phyloP scores from a whole-genome alignment of 148 eudicot species.

The Persicaria maculosa region DNA sequence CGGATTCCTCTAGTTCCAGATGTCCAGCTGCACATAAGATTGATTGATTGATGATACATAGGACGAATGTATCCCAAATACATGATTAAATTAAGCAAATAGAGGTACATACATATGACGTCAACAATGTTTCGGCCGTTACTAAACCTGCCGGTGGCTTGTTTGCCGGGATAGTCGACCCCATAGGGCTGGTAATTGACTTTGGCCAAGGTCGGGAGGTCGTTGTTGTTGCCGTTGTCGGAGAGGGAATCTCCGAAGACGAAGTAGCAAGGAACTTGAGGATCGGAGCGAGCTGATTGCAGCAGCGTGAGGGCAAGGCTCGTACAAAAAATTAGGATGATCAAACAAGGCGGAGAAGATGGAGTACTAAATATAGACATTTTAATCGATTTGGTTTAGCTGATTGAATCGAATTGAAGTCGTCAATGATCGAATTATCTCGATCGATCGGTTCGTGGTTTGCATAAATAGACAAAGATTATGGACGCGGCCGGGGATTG shows the following conservation, averaged over 20 bases:
- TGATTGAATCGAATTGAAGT: background rate
- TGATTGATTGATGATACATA: background rate
- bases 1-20: slow-evolving; percentile 7
- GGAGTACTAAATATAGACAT: background rate
- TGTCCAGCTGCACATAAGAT: background rate
- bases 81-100: background rate
- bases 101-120: background rate
- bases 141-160: slow-evolving; percentile 34
- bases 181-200: slow-evolving; percentile 41
- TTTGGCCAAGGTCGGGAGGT: slow-evolving; percentile 22
- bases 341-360: background rate
- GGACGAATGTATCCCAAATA: background rate
- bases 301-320: background rate
- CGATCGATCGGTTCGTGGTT: too few relatives aligned
- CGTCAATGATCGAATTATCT: background rate
- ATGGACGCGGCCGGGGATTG: too few relatives aligned
- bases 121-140: slow-evolving; percentile 5
- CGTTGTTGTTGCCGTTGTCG: slow-evolving; percentile 43
- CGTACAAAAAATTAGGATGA: background rate
- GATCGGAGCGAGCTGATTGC: slow-evolving; percentile 13
- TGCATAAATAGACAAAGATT: too few relatives aligned
- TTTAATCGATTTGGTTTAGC: background rate
- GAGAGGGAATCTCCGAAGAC: slow-evolving; percentile 42
- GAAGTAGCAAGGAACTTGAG: slow-evolving; percentile 42
- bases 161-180: slow-evolving; percentile 29